A percentile compares a stretch with the other conserved stretches of the same genome.
Conservation (phyloP, 2,329 filamentous ascomycete genomes). For the Trichocomaceae sp. region DNA sequence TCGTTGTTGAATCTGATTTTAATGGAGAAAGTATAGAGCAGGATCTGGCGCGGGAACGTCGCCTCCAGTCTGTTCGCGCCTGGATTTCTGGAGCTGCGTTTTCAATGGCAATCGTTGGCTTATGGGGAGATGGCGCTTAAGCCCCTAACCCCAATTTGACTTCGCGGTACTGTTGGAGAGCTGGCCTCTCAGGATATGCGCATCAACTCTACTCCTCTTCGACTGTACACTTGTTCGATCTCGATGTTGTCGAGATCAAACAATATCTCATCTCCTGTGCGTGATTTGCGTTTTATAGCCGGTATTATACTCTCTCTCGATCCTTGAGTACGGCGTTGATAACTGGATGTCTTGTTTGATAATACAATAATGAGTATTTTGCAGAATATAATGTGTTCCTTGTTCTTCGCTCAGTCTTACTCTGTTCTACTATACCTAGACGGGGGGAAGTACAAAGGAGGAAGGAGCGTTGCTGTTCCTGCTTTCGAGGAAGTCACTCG, state of each 20-base stretch:
- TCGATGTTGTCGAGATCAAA: not conserved
- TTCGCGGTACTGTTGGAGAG: conserved; percentile 5
- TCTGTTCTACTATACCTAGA: not conserved
- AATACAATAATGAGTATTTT: conserved; percentile 5
- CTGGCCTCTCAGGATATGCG: conserved; percentile 9
- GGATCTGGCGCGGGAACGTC: conserved; percentile 39
- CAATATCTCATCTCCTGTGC: conserved; percentile 1
- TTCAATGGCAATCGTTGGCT: conserved; percentile 42
- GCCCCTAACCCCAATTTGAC: not conserved
- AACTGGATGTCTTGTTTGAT: conserved; percentile 3
- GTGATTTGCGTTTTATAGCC: not conserved
- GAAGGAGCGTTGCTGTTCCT: not conserved
- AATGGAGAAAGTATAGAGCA: conserved; percentile 42
- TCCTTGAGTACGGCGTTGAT: not conserved
- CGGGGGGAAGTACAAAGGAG: not conserved
- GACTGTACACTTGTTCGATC: conserved; percentile 6
- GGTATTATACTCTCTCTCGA: not conserved
- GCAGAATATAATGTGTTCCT: not conserved
- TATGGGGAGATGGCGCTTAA: conserved; percentile 42
- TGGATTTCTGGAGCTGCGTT: conserved; percentile 38
- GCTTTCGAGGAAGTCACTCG: not conserved
- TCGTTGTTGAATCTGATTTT: conserved; percentile 34
- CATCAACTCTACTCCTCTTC: conserved; percentile 5
- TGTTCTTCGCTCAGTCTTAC: not conserved
- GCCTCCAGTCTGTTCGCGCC: conserved; percentile 32